Evolutionary conservation across 306 rosid genomes (phyloP).

Genomic region (Vigna mungo): DNA sequence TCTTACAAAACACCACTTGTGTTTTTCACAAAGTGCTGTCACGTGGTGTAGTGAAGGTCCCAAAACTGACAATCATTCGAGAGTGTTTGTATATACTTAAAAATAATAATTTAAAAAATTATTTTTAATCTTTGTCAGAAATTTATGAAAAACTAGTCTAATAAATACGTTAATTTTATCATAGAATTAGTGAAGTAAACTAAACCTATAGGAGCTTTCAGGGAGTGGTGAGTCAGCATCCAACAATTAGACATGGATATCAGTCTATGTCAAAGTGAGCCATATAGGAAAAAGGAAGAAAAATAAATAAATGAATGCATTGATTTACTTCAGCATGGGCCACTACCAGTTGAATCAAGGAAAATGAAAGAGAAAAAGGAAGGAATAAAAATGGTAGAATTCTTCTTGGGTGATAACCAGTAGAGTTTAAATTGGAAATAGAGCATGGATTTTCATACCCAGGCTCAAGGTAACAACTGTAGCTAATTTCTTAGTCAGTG

Average conservation of each 20-base stretch:
- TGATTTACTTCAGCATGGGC: not conserved
- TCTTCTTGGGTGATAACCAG: not conserved
- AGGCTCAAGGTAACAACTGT: not conserved
- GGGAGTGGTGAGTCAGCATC: not conserved
- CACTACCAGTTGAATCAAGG: not conserved
- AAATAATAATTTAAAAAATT: not conserved
- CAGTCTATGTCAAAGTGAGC: not conserved
- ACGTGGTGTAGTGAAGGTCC: constrained; percentile 5
- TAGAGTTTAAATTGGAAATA: not conserved
- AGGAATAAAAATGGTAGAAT: not conserved
- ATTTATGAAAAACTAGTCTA: not conserved
- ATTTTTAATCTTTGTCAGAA: not conserved
- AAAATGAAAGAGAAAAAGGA: not conserved
- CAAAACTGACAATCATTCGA: not conserved
- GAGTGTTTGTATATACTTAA: not conserved
- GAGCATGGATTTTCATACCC: not conserved
- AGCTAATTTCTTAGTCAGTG: not conserved
- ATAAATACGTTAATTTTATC: not conserved
- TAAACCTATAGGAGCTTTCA: not conserved
- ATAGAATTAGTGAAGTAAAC: not conserved
- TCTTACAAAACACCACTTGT: not conserved
- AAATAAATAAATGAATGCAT: not conserved
- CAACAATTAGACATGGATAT: not conserved
- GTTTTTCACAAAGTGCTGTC: not conserved
- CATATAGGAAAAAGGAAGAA: not conserved